These are phyloP conservation scores for Phylloboletellus chloephorus DNA, from an alignment of 1,284 basidiomycete species.

Conservation along the genomic window DNA sequence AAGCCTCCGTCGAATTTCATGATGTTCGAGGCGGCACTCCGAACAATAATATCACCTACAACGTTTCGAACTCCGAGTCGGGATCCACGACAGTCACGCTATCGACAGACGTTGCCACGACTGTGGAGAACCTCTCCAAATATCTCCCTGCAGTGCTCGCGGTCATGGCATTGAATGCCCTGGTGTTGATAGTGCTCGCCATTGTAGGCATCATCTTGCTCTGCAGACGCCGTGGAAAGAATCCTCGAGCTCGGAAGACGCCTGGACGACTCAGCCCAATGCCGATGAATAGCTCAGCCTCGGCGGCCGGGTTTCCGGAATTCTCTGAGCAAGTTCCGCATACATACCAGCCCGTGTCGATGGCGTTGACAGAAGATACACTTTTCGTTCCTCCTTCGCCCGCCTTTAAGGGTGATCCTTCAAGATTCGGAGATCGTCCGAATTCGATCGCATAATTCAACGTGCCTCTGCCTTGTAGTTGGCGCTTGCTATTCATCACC, in stretches of 20 bases:
- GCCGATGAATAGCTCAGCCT: conserved; percentile 31
- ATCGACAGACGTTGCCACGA: conserved; percentile 50
- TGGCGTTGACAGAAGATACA: conserved; percentile 71
- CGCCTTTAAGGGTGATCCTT: conserved; percentile 47
- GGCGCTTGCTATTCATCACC: conserved; percentile 1
- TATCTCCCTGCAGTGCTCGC: conserved; percentile 67
- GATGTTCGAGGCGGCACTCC: conserved; percentile 56
- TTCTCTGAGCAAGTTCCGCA: conserved; percentile 31
- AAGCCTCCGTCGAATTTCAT: conserved; percentile 68
- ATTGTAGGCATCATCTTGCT: conserved; percentile 47
- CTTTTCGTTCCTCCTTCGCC: conserved; percentile 57
- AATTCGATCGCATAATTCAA: conserved; percentile 40
- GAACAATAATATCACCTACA: conserved; percentile 62
- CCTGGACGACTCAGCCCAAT: conserved; percentile 53
- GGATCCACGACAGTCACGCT: conserved; percentile 44
- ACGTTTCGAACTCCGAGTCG: conserved; percentile 43
- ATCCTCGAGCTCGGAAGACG: conserved; percentile 33
- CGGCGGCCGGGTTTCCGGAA: conserved; percentile 10
- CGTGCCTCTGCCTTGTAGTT: neutral
- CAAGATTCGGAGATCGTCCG: conserved; percentile 37
- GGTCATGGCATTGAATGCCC: conserved; percentile 66
- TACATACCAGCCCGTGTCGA: conserved; percentile 64
- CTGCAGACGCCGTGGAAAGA: conserved; percentile 40
- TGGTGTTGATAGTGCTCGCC: conserved; percentile 54
- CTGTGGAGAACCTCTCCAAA: conserved; percentile 53